Evolutionary conservation across 1,284 basidiomycete genomes (phyloP), one percentile per base, ranked within the genome.

Genomic region (Puccinia coronata): DNA sequence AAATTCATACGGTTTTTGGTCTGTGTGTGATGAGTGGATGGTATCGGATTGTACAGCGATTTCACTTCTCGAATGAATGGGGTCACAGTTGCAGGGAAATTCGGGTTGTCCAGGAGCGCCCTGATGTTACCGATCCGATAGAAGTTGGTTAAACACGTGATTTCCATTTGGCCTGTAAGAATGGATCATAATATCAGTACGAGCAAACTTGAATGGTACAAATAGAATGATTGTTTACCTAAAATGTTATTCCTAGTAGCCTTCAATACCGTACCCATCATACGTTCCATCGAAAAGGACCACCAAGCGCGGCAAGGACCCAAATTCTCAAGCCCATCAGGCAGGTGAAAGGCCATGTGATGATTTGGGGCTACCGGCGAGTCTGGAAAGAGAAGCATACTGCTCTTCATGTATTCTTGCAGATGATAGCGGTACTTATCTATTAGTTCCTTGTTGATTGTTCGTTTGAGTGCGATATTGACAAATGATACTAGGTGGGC

Each of bases 331-430:
- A 70, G 39, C 23, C 67, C 14, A 11, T 70, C 39, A 28, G 8
- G 3, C 6, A 70, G 25, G 28, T 70, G 67, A 39, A 70, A 41
- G 3, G 67, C 67, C 67, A 70, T 70, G 41, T 70, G 67, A n/a
- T 70, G 67, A 70, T 70, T 70, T 14, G 67, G 67, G 31, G 31
- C 67, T 39, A 70, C 31, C 2, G 31, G 36, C 31, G 36, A 36
- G 34, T 70, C 36, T 2, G 41, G 36, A 39, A 39, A 70, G n/a
- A 70, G 67, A 25, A 9, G n/a, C 8, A 70, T n/a, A 1, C 36
- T 41, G 43, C 67, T 47, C 8, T 70, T 9, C n/a, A 70, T 39
- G 43, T 70, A 70, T 25, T 8, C 8, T 36, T 70, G 18, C 2
- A 70, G 9, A 43, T 70, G 67, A 16, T 20, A 1, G 9, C 36